Conservation (phyloP, 345 rosid genomes). For the Barbarea vulgaris region DNA sequence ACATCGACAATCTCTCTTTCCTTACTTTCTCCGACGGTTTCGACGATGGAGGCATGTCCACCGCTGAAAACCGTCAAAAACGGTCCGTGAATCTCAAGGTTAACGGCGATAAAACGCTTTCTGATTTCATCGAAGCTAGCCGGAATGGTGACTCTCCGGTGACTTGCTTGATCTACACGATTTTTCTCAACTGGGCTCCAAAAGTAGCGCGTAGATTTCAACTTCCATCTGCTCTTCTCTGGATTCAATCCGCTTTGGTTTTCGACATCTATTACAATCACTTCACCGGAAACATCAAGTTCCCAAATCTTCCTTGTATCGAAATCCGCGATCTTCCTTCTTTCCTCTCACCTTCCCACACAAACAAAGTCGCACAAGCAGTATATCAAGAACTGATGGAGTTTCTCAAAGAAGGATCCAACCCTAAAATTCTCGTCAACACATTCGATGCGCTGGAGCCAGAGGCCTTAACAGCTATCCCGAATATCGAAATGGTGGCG, state of each 20-base stretch:
- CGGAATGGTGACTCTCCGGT: conserved; percentile 14
- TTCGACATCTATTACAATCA: conserved; percentile 53
- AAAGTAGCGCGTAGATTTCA: conserved; percentile 46
- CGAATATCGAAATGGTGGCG: conserved; percentile 10
- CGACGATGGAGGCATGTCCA: conserved; percentile 50
- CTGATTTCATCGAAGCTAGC: conserved; percentile 30
- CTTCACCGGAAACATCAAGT: conserved; percentile 44
- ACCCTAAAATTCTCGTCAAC: conserved; percentile 45
- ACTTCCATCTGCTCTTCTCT: conserved; percentile 49
- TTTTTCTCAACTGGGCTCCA: conserved; percentile 51
- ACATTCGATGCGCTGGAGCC: conserved; percentile 45
- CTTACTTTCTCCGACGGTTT: conserved; percentile 61
- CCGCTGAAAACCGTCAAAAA: conserved; percentile 13
- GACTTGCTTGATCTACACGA: conserved; percentile 34
- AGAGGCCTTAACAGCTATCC: conserved; percentile 30
- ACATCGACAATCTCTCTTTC: conserved; percentile 46
- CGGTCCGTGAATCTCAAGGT: conserved; percentile 32
- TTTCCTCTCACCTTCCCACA: conserved; percentile 37
- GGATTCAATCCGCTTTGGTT: conserved; percentile 68
- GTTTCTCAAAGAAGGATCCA: conserved; percentile 28
- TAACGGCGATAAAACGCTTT: background rate
- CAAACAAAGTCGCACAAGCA: background rate
- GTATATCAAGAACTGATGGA: conserved; percentile 27
- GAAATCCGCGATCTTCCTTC: conserved; percentile 51
- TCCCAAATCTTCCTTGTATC: conserved; percentile 35